Base-by-base conservation (phyloP, 139 green algal genomes). In the Coccomyxa sp. region DNA sequence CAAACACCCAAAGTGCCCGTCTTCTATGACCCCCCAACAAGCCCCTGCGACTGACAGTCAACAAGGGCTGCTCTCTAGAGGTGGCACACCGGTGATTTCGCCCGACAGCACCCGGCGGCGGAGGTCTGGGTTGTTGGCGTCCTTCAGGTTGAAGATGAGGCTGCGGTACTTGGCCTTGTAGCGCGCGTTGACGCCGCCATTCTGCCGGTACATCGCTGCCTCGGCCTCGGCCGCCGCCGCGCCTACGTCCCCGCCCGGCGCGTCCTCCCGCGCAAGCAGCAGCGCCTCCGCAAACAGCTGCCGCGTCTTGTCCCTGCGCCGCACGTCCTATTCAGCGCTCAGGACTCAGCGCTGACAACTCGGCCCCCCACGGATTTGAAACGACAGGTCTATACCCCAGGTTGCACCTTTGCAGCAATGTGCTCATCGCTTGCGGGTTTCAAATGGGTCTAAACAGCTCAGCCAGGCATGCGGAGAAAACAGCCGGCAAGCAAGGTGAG, bases 121-220 rank as follows among this genome's bases (percentile, higher is more conserved):
- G 79, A 96, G 75, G 78, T 96, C 93, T 25, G 93, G 94, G 88
- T 98, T 98, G 14, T 94, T 94, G 16, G 84, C 77, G 87, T 98
- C 96, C 89, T 98, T 98, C 13, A 99, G 85, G 90, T 99, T 99
- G 91, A 98, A 99, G 38, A 88, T 85, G 63, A 99, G 87, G 18
- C 88, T 92, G 28, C 97, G 91, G 82, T 96, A 93, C 87, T 98
- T 98, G 71, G 94, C 90, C 85, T 98, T 99, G 92, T 99, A 99
- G 31, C 93, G 89, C 78, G 83, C 81, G 32, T 89, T 92, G 25
- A 94, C 88, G 60, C 87, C 90, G 32, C 87, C 87, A 31, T 91
- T 82, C 67, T 91, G 81, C 4, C 59, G 45, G 51, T 87, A 89
- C 86, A 94, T 85, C 13, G 88, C 87, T 14, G 87, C 67, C 85